Percentiles rank a stretch among this genome's conserved stretches.
Conservation (phyloP, 768 basidiomycete species). For the Rhodosporidiobolus odoratus region DNA sequence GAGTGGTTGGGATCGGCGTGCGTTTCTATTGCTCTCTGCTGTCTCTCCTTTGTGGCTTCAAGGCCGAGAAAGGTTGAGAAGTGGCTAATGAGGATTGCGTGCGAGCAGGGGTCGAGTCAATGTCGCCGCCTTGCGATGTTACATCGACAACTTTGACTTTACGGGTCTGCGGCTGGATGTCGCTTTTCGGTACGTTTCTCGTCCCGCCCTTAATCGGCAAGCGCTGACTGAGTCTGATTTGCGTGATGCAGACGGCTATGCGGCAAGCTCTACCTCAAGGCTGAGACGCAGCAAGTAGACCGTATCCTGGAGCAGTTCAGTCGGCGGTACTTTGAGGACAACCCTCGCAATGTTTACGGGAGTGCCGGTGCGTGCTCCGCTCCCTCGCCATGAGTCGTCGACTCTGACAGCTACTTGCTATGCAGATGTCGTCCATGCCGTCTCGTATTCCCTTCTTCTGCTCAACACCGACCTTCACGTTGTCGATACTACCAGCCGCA, state of each 20-base stretch:
- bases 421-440: conserved; percentile 85
- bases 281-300: conserved; percentile 96
- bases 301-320: conserved; percentile 91
- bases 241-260: conserved; percentile 63
- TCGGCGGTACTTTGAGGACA: conserved; percentile 84
- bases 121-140: conserved; percentile 66
- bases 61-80: neutral
- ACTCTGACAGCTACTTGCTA: neutral
- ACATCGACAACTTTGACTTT: conserved; percentile 88
- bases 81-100: neutral
- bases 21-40: conserved; percentile 48
- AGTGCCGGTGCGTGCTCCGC: conserved; percentile 62
- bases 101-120: conserved; percentile 64
- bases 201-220: neutral
- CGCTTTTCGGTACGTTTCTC: conserved; percentile 70
- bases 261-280: conserved; percentile 85
- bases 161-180: conserved; percentile 70
- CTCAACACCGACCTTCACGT: conserved; percentile 97
- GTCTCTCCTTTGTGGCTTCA: neutral
- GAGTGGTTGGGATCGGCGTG: conserved; percentile 92
- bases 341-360: conserved; percentile 71
- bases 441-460: conserved; percentile 83
- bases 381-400: neutral
- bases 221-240: neutral
- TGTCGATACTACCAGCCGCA: conserved; percentile 76